A percentile compares a stretch with the other conserved stretches of the same genome.
These are phyloP conservation scores for Ogataea sp. DNA, from an alignment of 805 yeast genomes.

Conservation along the genomic window DNA sequence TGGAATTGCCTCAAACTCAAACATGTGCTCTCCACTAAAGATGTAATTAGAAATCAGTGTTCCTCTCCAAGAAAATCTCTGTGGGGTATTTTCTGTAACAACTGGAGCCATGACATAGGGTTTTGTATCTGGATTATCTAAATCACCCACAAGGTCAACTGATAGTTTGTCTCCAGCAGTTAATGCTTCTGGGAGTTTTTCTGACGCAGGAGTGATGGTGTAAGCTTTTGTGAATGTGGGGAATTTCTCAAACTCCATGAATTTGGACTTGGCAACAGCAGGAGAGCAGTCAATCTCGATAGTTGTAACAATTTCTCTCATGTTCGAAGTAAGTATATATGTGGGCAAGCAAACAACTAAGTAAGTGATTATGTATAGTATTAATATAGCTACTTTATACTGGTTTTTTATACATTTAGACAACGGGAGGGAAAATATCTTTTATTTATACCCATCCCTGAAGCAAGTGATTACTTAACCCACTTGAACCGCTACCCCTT, in stretches of 20 bases:
- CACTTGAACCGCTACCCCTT: too few species aligned
- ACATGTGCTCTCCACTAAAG: background rate
- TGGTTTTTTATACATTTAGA: too few species aligned
- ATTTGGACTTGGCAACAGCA: background rate
- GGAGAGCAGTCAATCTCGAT: background rate
- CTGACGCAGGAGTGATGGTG: background rate
- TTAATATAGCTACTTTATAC: too few species aligned
- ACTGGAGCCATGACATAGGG: background rate
- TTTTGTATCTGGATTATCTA: background rate
- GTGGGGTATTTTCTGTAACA: background rate
- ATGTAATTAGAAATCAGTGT: background rate
- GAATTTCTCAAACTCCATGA: background rate
- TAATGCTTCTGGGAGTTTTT: background rate
- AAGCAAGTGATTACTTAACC: too few species aligned
- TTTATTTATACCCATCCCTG: too few species aligned
- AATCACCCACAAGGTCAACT: background rate
- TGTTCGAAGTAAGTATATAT: too few species aligned
- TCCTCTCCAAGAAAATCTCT: background rate
- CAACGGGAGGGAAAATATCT: too few species aligned
- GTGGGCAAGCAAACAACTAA: too few species aligned
- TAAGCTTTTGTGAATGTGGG: background rate
- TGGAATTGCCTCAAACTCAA: background rate
- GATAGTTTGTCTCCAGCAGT: background rate
- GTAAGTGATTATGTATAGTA: too few species aligned
- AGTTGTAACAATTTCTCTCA: background rate